Base-by-base conservation (phyloP, 2,329 filamentous ascomycete genomes). In the Fusarium chuoi region DNA sequence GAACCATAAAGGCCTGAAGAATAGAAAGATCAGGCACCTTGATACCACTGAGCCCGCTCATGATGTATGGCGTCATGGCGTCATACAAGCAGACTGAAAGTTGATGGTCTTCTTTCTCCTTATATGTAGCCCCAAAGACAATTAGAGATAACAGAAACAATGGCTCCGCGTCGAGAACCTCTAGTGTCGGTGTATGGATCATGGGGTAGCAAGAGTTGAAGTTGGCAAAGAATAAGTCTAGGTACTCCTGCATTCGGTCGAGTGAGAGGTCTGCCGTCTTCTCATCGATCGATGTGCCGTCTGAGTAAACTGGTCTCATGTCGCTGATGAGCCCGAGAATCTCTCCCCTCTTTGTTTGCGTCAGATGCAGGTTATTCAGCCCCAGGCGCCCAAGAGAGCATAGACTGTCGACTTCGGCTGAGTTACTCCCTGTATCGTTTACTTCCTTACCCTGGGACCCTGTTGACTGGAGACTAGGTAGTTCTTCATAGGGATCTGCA, bases 361-460 rank as follows among this genome's bases (percentile, higher is more conserved):
- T 54, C 5, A 54, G 14, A 54, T 54, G 24, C 14, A 54, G 51
- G 24, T 54, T 54, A 5, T 54, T 10, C 0, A 54, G 35, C 2
- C 35, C 24, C 1, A 54, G 10, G 10, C 35, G 24, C 0, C 24
- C 14, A 4, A 54, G n/a, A 4, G 20, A 38, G 35, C 20, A 54
- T 17, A 54, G 5, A 13, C 35, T 54, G 5, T 54, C 35, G 10
- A 54, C 35, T 9, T 54, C 51, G 5, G 14, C 5, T 6, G 35
- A 22, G 6, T 6, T 13, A 3, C 33, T 54, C 3, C 17, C 3
- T 17, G 33, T 22, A 0, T 26, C 24, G 4, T 1, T 12, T 26
- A 0, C 7, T 20, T 26, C 33, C 2, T 3, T 4, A 9, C n/a
- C n/a, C 7, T 13, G 0, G 1, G 1, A 9, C 3, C 2, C 35